Conservation (phyloP, 2,329 filamentous ascomycete genomes). For the Pyrenophora seminiperda region DNA sequence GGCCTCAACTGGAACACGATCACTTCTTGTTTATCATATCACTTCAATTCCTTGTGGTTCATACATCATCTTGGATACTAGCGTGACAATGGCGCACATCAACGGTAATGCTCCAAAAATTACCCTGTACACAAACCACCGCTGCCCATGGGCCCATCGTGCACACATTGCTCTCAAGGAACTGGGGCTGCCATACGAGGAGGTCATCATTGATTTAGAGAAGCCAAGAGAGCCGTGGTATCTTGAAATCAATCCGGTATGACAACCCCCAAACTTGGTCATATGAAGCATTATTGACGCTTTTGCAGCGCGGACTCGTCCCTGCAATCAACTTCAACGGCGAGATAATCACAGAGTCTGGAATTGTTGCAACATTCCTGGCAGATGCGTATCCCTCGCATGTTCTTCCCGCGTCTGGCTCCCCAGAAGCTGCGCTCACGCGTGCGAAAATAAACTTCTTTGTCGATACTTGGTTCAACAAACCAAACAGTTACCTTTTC, state of each 20-base stretch:
- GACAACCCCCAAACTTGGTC: not conserved
- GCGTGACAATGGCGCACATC: conserved; percentile 25
- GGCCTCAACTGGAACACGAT: not conserved
- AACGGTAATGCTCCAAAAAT: conserved; percentile 55
- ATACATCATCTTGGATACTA: not conserved
- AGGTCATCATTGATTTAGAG: conserved; percentile 73
- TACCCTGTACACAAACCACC: conserved; percentile 71
- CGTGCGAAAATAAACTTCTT: conserved; percentile 75
- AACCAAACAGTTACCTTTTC: conserved; percentile 59
- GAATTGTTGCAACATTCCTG: conserved; percentile 72
- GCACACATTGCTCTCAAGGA: conserved; percentile 74
- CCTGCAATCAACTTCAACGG: conserved; percentile 67
- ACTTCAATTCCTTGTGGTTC: no score
- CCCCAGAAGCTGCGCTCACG: conserved; percentile 61
- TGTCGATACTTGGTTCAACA: conserved; percentile 69
- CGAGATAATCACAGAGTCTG: conserved; percentile 74
- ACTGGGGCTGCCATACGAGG: conserved; percentile 68
- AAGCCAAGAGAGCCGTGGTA: conserved; percentile 74
- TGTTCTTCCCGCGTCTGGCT: conserved; percentile 63
- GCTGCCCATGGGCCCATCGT: conserved; percentile 76
- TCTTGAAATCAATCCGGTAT: conserved; percentile 72
- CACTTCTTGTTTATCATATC: not conserved
- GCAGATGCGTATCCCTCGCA: conserved; percentile 72
- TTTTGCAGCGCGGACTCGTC: conserved; percentile 68
- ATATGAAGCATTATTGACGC: not conserved